Percentiles rank a stretch among this genome's conserved stretches.
These are phyloP conservation scores for Butyriboletus loyo DNA, from an alignment of 768 basidiomycete genomes.

Conservation along the genomic window DNA sequence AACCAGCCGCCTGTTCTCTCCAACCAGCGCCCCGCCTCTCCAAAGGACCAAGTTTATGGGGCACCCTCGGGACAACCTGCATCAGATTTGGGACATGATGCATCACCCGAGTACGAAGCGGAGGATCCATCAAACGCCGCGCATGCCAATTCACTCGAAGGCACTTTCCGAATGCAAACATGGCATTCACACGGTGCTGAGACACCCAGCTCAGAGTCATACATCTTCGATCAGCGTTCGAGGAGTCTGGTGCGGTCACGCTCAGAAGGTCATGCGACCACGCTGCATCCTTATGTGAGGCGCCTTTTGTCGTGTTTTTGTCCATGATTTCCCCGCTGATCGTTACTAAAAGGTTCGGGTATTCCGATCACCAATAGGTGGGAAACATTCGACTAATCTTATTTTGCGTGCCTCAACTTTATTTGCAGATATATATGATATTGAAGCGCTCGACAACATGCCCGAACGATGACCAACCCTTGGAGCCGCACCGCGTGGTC, in stretches of 20 bases:
- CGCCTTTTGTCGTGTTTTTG: neutral
- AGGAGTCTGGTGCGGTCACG: slow-evolving; percentile 29
- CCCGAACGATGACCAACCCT: slow-evolving; percentile 19
- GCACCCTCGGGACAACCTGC: slow-evolving; percentile 17
- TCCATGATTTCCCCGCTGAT: slow-evolving; percentile 6
- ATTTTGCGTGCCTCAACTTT: slow-evolving; percentile 1
- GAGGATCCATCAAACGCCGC: slow-evolving; percentile 25
- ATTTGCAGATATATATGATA: slow-evolving; percentile 27
- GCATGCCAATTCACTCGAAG: slow-evolving; percentile 18
- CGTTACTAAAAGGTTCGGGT: slow-evolving; percentile 22
- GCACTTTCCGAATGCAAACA: slow-evolving; percentile 23
- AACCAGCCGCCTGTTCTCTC: slow-evolving; percentile 2
- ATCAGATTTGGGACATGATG: slow-evolving; percentile 25
- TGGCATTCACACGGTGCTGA: slow-evolving; percentile 17
- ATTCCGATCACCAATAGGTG: slow-evolving; percentile 33
- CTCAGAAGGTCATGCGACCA: slow-evolving; percentile 25
- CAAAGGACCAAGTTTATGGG: slow-evolving; percentile 25
- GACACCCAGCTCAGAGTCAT: slow-evolving; percentile 19
- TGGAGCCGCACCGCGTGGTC: neutral
- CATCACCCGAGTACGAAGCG: slow-evolving; percentile 40
- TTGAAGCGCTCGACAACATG: slow-evolving; percentile 23
- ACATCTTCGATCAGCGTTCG: slow-evolving; percentile 28
- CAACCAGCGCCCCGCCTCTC: slow-evolving; percentile 14
- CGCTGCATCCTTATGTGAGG: slow-evolving; percentile 31
- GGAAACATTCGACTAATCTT: neutral